A percentile compares a stretch with the other conserved stretches of the same genome.
These are phyloP conservation scores for Suhomyces bokatorum DNA, from an alignment of 1,139 yeast species.

Conservation along the genomic window DNA sequence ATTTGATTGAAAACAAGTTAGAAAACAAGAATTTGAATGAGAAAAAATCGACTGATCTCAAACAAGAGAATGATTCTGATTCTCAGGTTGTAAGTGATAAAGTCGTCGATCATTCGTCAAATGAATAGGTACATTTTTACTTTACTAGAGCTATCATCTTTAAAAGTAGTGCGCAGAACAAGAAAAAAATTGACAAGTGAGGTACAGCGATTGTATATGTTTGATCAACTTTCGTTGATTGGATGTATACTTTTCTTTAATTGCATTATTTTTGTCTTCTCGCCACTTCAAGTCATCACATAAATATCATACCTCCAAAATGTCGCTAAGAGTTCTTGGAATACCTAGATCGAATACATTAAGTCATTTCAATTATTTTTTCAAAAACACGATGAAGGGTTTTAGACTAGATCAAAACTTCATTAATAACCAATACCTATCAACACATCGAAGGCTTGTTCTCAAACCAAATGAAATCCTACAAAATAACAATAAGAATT, in stretches of 20 bases:
- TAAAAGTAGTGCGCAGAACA: constrained; percentile 4
- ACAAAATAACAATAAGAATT: background rate
- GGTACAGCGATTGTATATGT: background rate
- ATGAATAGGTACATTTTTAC: background rate
- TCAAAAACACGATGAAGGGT: constrained; percentile 37
- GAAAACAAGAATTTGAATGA: constrained; percentile 65
- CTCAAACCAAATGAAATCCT: background rate
- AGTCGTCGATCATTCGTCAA: background rate
- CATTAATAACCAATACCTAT: constrained; percentile 34
- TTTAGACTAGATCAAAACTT: constrained; percentile 37
- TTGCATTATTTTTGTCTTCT: background rate
- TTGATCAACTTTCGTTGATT: background rate
- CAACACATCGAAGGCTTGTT: constrained; percentile 2
- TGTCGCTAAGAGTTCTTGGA: constrained; percentile 26
- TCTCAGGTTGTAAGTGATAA: background rate
- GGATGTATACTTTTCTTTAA: background rate
- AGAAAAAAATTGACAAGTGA: background rate
- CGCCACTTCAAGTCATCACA: background rate
- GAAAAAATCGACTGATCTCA: constrained; percentile 21
- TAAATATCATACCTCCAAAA: constrained; percentile 4
- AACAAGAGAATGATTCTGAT: constrained; percentile 3
- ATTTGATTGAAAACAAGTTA: constrained; percentile 91
- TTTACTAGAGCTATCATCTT: background rate
- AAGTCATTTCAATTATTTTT: constrained; percentile 41
- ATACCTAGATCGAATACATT: constrained; percentile 32